Conservation (phyloP, 371 early-diverging fungal genomes). For the Saksenaea vasiformis region DNA sequence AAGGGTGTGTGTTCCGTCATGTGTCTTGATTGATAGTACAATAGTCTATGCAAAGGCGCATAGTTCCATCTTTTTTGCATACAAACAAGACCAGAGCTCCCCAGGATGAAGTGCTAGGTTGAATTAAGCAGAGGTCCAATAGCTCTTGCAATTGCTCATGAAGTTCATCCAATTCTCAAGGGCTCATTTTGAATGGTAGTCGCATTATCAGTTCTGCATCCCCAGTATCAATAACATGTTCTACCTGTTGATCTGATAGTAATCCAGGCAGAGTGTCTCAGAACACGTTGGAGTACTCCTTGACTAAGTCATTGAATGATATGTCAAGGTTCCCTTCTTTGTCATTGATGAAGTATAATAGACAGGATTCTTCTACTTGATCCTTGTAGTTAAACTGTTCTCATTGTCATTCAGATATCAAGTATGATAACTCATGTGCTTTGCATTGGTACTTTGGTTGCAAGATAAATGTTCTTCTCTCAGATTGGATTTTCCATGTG, state of each 20-base stretch:
- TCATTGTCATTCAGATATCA: background rate
- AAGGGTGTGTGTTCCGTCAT: background rate
- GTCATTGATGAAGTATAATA: background rate
- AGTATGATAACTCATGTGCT: background rate
- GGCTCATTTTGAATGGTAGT: constrained; percentile 11
- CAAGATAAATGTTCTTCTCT: background rate
- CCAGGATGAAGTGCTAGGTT: constrained; percentile 29
- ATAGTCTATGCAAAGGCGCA: constrained; percentile 43
- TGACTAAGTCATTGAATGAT: background rate
- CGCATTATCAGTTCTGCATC: background rate
- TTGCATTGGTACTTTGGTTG: background rate
- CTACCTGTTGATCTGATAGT: background rate
- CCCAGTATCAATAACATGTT: constrained; percentile 16
- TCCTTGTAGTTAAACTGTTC: background rate
- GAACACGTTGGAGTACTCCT: constrained; percentile 3
- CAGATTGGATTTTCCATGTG: background rate
- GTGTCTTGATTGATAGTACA: constrained; percentile 2
- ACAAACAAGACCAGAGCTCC: constrained; percentile 63
- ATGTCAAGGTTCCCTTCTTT: background rate
- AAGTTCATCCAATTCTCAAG: constrained; percentile 6
- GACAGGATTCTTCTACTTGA: background rate
- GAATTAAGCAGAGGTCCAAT: constrained; percentile 9
- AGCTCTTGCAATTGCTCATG: background rate
- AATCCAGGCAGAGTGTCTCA: constrained; percentile 8
- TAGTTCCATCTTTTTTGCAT: constrained; percentile 51